Percentiles rank a stretch among this genome's conserved stretches.
Evolutionary conservation across 495 filamentous ascomycete species (phyloP).

Genomic region (Penicillium paradoxum): DNA sequence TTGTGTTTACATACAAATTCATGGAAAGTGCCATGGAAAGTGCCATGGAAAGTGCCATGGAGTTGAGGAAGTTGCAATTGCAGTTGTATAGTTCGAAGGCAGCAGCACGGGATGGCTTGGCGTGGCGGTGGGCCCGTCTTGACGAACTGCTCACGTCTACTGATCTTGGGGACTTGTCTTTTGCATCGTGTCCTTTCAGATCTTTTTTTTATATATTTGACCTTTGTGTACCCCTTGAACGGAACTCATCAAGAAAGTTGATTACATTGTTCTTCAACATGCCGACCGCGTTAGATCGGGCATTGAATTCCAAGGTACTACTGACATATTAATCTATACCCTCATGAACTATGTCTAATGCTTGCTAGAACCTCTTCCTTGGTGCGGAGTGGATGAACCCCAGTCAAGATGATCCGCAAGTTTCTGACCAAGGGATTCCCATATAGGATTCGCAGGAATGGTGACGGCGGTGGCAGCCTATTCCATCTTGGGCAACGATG

Average conservation of each 20-base stretch:
- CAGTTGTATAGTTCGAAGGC: background rate
- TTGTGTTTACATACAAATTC: background rate
- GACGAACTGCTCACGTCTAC: constrained; percentile 3
- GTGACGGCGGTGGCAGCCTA: constrained; percentile 79
- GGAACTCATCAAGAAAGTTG: background rate
- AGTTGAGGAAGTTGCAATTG: constrained; percentile 1
- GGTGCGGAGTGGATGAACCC: constrained; percentile 46
- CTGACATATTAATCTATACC: background rate
- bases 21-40: background rate
- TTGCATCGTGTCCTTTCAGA: background rate
- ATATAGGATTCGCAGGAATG: constrained; percentile 65
- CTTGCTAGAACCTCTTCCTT: constrained; percentile 49
- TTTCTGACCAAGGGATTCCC: constrained; percentile 12
- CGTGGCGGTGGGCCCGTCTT: constrained; percentile 1
- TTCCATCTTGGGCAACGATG: constrained; percentile 76
- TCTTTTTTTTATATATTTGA: background rate
- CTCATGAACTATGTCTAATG: constrained; percentile 11
- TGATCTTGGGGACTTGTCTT: background rate
- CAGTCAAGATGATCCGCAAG: background rate
- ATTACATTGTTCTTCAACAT: constrained; percentile 19
- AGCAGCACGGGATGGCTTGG: background rate
- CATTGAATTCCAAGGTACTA: constrained; percentile 71
- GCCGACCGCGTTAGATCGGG: constrained; percentile 74
- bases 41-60: background rate
- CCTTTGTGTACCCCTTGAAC: background rate